Evolutionary conservation across 768 basidiomycete species (phyloP), one percentile per base, ranked within the genome.

Genomic region (Tricholomella constricta): DNA sequence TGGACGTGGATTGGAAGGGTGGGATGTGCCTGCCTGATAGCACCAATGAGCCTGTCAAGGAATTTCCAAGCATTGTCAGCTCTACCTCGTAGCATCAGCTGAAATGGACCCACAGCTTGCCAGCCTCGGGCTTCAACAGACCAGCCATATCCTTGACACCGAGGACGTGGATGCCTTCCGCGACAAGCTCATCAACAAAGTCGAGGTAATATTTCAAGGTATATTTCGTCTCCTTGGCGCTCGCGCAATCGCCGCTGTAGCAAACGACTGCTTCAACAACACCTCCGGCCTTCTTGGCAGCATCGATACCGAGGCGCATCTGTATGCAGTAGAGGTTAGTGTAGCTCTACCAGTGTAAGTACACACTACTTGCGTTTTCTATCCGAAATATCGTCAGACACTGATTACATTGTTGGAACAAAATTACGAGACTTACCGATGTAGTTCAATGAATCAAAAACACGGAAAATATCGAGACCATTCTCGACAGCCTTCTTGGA

Each of bases 121-220:
- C 97, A 40, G 97, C 89, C 66, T 93, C 82, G 19, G 97, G 97
- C 72, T 98, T 98, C 61, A 99, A 78, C 37, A 99, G 72, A 65
- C 96, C 96, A 55, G 96, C 94, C 95, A 99, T 98, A 66, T 99
- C 97, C 77, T 99, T 99, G 71, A 99, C 90, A 69, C 93, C 91
- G 47, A 99, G 82, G 46, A 99, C 88, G 70, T 99, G 97, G 58
- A 99, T 92, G 20, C 96, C 97, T 70, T 97, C 95, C 34, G 83
- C 74, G 48, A 98, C 93, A 47, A 98, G 87, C 72, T 98, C 79
- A 59, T 94, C 86, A 55, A 97, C 83, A 69, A 99, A 94, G 76
- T 97, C 86, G 55, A 99, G 83, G 74, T 99, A 99, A 76, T 99
- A 99, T 69, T 96, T 77, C 37, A 99, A 79, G 14, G 95, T 98